Base-by-base conservation (phyloP, 805 yeast species). In the Kazachstania bromeliacearum region DNA sequence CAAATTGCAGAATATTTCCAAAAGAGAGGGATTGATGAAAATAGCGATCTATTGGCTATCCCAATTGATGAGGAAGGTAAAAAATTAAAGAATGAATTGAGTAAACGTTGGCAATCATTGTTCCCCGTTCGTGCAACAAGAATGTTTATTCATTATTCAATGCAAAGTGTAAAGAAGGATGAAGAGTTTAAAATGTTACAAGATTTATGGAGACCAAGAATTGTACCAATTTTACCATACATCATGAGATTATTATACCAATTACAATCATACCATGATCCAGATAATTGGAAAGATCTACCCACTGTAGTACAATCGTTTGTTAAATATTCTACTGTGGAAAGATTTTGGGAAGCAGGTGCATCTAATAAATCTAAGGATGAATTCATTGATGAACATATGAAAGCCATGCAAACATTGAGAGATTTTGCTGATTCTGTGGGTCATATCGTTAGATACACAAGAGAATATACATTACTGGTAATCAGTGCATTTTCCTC, bases 331-430 rank as follows among this genome's bases (percentile, higher is more conserved):
- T 80, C 94, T 41, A 81, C 94, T 34, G 77, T 79, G 55, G 99
- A 92, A 63, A 69, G 97, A 50, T 92, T 92, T 57, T 92, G 99
- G 99, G 97, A 94, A 54, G 94, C 87, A 42, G 98, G 98, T 13
- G 94, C 94, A 16, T 84, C 96, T 1, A 82, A 84, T 39, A 95
- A 92, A 60, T 78, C 95, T 2, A 81, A 85, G 50, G 97, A 92
- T 55, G 87, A 92, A 23, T 94, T 92, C 47, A 79, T 92, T 44
- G 95, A 84, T 54, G 97, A 92, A 54, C 87, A 79, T 50, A 94
- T 85, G 39, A 85, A 82, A 54, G 97, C 98, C 0, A 85, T 92
- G 67, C 81, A 82, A 44, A 88, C 98, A 0, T 63, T 92, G 39
- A 72, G 97, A 46, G 98, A 92, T 61, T 92, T 92, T 67, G 97